phyloP scores from a whole-genome alignment of 108 stramenopile genomes.

The Skeletonema costatum region DNA sequence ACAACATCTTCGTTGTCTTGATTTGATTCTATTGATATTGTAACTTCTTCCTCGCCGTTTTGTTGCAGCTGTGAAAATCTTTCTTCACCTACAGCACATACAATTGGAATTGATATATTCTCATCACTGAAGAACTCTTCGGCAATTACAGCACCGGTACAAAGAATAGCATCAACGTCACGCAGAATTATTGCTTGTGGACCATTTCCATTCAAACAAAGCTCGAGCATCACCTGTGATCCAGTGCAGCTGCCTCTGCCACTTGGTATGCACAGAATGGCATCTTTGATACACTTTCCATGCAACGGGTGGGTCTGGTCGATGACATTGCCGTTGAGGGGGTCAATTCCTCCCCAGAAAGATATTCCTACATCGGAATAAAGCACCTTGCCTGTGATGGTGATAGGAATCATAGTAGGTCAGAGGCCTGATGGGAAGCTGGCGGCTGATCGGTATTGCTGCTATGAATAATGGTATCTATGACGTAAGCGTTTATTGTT shows the following conservation, averaged over 20 bases:
- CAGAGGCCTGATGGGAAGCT: too few species aligned
- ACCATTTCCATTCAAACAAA: constrained; percentile 65
- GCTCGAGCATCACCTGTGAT: constrained; percentile 77
- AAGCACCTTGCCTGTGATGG: neutral
- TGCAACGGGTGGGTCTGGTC: constrained; percentile 69
- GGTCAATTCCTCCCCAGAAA: constrained; percentile 90
- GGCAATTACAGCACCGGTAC: constrained; percentile 75
- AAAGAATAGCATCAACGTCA: constrained; percentile 66
- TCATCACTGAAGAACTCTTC: constrained; percentile 62
- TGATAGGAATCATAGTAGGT: neutral
- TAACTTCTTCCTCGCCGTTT: neutral
- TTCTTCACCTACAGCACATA: constrained; percentile 25
- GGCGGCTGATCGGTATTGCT: too few species aligned
- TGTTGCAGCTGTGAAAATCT: constrained; percentile 18
- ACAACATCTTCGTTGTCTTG: constrained; percentile 2
- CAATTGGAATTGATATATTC: constrained; percentile 19
- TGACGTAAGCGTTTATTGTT: too few species aligned
- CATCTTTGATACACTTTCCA: constrained; percentile 46
- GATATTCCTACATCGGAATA: constrained; percentile 44
- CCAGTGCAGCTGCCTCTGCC: constrained; percentile 87
- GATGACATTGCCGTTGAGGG: constrained; percentile 62
- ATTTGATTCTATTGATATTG: neutral
- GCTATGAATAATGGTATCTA: too few species aligned
- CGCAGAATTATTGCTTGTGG: constrained; percentile 69
- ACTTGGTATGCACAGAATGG: constrained; percentile 69